Conservation (phyloP, 352 stramenopile genomes). For the Phytopythium sindhum region DNA sequence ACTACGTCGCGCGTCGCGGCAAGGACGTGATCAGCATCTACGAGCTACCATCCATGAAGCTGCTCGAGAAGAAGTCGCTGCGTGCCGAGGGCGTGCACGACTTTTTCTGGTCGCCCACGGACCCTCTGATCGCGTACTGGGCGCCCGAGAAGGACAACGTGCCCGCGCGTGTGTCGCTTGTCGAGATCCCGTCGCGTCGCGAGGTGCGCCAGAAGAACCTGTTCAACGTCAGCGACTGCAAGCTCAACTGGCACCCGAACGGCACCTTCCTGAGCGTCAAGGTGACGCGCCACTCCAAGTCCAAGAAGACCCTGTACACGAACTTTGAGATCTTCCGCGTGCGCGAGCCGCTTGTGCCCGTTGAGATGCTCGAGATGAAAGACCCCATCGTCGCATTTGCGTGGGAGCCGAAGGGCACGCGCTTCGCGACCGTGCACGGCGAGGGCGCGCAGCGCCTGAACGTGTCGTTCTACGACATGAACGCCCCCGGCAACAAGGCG, state of each 20-base stretch:
- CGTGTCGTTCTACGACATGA: constrained; percentile 98
- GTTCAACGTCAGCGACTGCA: constrained; percentile 95
- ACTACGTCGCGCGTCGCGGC: constrained; percentile 94
- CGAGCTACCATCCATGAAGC: constrained; percentile 94
- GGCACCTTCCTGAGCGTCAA: constrained; percentile 93
- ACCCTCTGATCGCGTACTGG: constrained; percentile 96
- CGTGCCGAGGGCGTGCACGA: constrained; percentile 93
- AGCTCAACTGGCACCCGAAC: constrained; percentile 96
- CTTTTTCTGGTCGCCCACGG: constrained; percentile 97
- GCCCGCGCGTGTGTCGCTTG: constrained; percentile 95
- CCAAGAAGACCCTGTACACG: constrained; percentile 98
- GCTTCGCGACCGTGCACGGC: constrained; percentile 97
- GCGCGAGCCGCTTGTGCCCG: constrained; percentile 92
- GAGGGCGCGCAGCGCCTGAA: constrained; percentile 90
- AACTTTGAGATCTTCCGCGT: constrained; percentile 99
- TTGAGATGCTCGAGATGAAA: constrained; percentile 98
- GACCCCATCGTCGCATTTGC: constrained; percentile 94
- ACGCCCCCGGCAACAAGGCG: constrained; percentile 50
- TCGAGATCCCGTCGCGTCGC: constrained; percentile 93
- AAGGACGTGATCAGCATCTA: constrained; percentile 94
- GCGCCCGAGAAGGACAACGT: constrained; percentile 93
- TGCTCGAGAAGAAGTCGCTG: constrained; percentile 97
- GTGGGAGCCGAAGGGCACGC: constrained; percentile 95
- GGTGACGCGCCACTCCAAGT: constrained; percentile 87
- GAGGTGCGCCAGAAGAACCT: constrained; percentile 98